Conservation (phyloP, 345 rosid genomes). For the Salix viminalis region DNA sequence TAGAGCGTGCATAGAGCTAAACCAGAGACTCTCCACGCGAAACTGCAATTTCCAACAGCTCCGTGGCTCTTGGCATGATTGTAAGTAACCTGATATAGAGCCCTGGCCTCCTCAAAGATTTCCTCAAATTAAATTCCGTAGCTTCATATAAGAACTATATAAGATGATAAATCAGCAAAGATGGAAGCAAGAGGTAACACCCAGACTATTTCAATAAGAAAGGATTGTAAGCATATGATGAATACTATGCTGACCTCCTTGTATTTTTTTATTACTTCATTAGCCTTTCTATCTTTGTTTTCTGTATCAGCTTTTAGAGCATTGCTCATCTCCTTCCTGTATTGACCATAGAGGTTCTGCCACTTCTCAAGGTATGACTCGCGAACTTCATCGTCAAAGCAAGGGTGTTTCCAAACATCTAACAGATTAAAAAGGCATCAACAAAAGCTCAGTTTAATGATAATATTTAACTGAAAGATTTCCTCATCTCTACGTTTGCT, state of each 20-base stretch:
- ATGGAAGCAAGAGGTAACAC: not conserved
- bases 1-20: slow-evolving; percentile 44
- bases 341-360: slow-evolving; percentile 28
- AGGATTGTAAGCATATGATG: too few species aligned
- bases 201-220: too few species aligned
- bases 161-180: not conserved
- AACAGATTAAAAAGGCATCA: not conserved
- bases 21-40: slow-evolving; percentile 82
- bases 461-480: slow-evolving; percentile 20
- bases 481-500: slow-evolving; percentile 41
- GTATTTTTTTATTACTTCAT: slow-evolving; percentile 36
- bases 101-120: slow-evolving; percentile 44
- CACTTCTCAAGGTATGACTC: slow-evolving; percentile 24
- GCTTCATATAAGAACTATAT: slow-evolving; percentile 49
- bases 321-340: slow-evolving; percentile 45
- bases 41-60: slow-evolving; percentile 21
- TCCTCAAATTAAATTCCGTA: slow-evolving; percentile 39
- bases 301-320: slow-evolving; percentile 15
- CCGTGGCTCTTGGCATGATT: slow-evolving; percentile 27
- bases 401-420: slow-evolving; percentile 54
- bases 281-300: slow-evolving; percentile 1
- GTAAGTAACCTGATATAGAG: slow-evolving; percentile 47
- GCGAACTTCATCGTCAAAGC: slow-evolving; percentile 31
- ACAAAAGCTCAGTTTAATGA: not conserved
- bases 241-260: slow-evolving; percentile 38